phyloP scores from a whole-genome alignment of 164 flowering plant species.

The Aristolochia contorta region DNA sequence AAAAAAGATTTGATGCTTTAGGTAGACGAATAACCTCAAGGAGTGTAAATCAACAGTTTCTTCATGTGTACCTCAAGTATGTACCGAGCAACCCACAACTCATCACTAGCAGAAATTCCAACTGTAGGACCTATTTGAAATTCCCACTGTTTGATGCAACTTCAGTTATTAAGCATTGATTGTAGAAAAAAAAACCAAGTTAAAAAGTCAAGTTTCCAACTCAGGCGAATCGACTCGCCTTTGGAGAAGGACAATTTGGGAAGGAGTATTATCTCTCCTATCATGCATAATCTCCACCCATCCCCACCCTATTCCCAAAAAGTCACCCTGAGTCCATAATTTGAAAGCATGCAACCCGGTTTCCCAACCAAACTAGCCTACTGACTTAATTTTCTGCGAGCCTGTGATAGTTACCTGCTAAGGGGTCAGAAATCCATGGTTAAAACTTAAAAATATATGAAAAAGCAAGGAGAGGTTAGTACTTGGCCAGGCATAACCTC shows the following conservation, averaged over 20 bases:
- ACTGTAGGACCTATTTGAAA: conserved; percentile 87
- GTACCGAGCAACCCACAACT: conserved; percentile 81
- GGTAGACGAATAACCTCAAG: not conserved
- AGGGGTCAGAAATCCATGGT: too few relatives aligned
- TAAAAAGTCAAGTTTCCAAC: not conserved
- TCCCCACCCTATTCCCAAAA: too few relatives aligned
- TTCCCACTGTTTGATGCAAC: conserved; percentile 55
- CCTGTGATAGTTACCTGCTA: too few relatives aligned
- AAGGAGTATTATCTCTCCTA: too few relatives aligned
- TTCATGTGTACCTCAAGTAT: conserved; percentile 59
- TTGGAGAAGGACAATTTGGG: too few relatives aligned
- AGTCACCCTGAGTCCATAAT: too few relatives aligned
- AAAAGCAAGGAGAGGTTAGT: not conserved
- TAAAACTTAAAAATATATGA: not conserved
- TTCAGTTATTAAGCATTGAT: too few relatives aligned
- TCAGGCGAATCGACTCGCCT: too few relatives aligned
- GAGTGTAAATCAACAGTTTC: not conserved
- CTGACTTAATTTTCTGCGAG: too few relatives aligned
- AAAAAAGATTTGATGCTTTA: not conserved
- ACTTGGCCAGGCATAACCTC: conserved; percentile 55
- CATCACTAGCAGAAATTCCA: conserved; percentile 81
- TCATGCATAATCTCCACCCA: too few relatives aligned
- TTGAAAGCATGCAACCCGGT: not conserved
- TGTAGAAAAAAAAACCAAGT: not conserved
- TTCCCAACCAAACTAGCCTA: not conserved